phyloP scores from a whole-genome alignment of 441 rosid genomes.

The Arabidopsis hybrid region DNA sequence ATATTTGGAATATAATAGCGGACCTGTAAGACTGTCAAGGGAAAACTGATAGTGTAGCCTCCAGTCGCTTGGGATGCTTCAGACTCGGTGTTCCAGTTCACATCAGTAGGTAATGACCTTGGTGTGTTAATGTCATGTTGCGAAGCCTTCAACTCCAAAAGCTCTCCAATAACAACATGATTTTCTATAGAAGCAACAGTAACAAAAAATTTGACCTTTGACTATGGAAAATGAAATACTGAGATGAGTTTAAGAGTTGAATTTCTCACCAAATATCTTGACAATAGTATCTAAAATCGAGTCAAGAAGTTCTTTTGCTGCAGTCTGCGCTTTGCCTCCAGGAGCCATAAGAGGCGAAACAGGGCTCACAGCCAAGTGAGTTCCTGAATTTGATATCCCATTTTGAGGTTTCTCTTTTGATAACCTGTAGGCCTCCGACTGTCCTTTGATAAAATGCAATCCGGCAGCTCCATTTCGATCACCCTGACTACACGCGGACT shows the following conservation, averaged over 20 bases:
- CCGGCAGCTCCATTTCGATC: constrained; percentile 55
- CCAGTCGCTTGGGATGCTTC: constrained; percentile 91
- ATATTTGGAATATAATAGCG: constrained; percentile 24
- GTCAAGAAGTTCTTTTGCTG: constrained; percentile 92
- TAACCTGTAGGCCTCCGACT: constrained; percentile 70
- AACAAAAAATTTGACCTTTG: constrained; percentile 41
- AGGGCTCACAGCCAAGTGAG: constrained; percentile 91
- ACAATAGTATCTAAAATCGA: constrained; percentile 85
- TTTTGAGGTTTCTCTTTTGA: constrained; percentile 82
- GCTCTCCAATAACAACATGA: constrained; percentile 94
- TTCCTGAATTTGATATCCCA: constrained; percentile 72
- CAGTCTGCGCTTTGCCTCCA: constrained; percentile 90
- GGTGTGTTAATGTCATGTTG: constrained; percentile 75
- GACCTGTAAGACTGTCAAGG: constrained; percentile 96
- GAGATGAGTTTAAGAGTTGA: constrained; percentile 27
- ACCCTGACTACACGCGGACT: constrained; percentile 61
- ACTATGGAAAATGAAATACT: constrained; percentile 24
- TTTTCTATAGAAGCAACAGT: constrained; percentile 65
- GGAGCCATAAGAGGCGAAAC: constrained; percentile 98
- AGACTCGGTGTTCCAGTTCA: constrained; percentile 76
- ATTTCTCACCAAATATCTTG: constrained; percentile 84
- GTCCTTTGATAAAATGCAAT: constrained; percentile 66
- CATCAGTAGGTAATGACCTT: constrained; percentile 66
- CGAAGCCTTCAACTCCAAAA: constrained; percentile 79
- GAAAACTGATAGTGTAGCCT: constrained; percentile 92